These are phyloP conservation scores for Hyphopichia fennica DNA, from an alignment of 1,139 yeast genomes.

Conservation along the genomic window DNA sequence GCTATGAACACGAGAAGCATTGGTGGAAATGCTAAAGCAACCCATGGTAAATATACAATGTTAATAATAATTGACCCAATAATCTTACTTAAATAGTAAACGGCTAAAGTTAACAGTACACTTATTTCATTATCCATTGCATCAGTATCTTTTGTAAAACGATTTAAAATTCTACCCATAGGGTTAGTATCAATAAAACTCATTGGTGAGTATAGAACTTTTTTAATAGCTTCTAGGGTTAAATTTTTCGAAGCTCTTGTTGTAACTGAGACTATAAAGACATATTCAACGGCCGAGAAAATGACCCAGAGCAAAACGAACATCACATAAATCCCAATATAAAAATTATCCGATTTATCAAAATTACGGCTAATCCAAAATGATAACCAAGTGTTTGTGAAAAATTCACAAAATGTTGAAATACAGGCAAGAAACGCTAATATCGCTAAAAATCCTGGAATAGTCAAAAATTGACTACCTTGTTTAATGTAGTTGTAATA, in stretches of 20 bases:
- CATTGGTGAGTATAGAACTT: constrained; percentile 29
- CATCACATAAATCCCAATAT: constrained; percentile 15
- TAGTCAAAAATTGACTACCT: constrained; percentile 17
- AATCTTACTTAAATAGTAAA: constrained; percentile 23
- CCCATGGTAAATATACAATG: constrained; percentile 33
- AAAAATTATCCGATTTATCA: constrained; percentile 10
- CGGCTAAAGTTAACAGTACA: constrained; percentile 24
- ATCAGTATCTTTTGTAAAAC: constrained; percentile 47
- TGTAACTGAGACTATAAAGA: constrained; percentile 24
- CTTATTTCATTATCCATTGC: constrained; percentile 30
- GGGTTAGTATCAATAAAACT: constrained; percentile 31
- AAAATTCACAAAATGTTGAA: constrained; percentile 10
- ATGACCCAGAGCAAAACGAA: constrained; percentile 18
- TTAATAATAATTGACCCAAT: constrained; percentile 28
- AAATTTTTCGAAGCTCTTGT: constrained; percentile 19
- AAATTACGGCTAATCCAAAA: constrained; percentile 15
- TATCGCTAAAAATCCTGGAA: constrained; percentile 17
- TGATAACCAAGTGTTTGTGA: constrained; percentile 15
- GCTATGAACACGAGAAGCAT: constrained; percentile 12
- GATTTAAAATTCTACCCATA: constrained; percentile 28
- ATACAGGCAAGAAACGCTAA: constrained; percentile 27
- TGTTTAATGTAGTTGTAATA: constrained; percentile 14
- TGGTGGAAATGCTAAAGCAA: constrained; percentile 20
- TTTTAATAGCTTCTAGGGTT: constrained; percentile 22
- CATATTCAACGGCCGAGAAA: constrained; percentile 22